A percentile compares a stretch with the other conserved stretches of the same genome.
phyloP scores from a whole-genome alignment of 2,329 filamentous ascomycete genomes.

The Trichophyton benhamiae region DNA sequence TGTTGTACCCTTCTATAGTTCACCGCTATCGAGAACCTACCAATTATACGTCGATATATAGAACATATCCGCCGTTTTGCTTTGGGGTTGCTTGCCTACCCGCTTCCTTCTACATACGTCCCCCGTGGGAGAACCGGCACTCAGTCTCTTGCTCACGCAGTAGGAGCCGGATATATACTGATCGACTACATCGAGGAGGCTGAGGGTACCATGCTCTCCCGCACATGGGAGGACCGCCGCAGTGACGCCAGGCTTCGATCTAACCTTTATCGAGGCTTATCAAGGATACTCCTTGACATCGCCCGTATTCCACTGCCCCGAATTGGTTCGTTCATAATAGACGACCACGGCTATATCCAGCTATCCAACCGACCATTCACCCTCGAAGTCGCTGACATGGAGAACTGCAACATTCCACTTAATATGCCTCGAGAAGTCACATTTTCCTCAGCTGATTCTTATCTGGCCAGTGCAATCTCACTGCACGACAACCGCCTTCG shows the following conservation, averaged over 20 bases:
- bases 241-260: slow-evolving; percentile 5
- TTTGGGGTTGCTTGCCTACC: not conserved
- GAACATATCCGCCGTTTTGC: not conserved
- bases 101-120: slow-evolving; percentile 1
- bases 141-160: not conserved
- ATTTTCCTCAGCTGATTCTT: no score
- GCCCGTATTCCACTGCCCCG: slow-evolving; percentile 17
- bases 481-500: no score
- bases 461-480: no score
- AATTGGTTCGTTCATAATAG: slow-evolving; percentile 26
- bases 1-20: not conserved
- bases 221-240: slow-evolving; percentile 14
- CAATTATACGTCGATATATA: not conserved
- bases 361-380: slow-evolving; percentile 20
- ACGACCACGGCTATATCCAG: slow-evolving; percentile 17
- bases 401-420: no score
- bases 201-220: slow-evolving; percentile 17
- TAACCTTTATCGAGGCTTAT: no score
- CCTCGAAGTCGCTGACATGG: slow-evolving; percentile 9
- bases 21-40: not conserved
- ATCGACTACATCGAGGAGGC: slow-evolving; percentile 15
- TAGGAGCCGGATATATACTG: slow-evolving; percentile 11
- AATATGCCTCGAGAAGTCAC: no score
- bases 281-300: slow-evolving; percentile 13
- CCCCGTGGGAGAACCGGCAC: not conserved